phyloP scores from a whole-genome alignment of 345 rosid species.

The Brassica rapa region DNA sequence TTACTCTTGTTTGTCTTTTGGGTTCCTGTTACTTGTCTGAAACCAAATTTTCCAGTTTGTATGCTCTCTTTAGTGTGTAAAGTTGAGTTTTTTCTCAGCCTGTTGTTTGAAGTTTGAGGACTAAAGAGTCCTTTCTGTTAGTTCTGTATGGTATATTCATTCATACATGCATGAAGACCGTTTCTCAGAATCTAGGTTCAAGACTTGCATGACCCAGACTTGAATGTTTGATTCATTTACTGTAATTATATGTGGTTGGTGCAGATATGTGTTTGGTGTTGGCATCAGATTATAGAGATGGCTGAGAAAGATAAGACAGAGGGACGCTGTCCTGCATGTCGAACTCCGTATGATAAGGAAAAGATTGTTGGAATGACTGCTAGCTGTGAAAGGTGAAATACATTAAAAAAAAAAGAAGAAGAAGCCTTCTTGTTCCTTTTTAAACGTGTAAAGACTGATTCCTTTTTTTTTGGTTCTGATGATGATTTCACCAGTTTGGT shows the following conservation, averaged over 20 bases:
- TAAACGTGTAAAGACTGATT: neutral
- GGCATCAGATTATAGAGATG: conserved; percentile 97
- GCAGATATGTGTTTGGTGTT: conserved; percentile 97
- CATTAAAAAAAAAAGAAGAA: neutral
- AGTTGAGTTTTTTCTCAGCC: too few species aligned
- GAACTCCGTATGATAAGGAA: conserved; percentile 84
- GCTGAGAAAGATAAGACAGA: conserved; percentile 90
- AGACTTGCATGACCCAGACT: neutral
- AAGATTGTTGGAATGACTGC: conserved; percentile 83
- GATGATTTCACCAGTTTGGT: conserved; percentile 48
- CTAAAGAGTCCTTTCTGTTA: too few species aligned
- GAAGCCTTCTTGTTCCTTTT: neutral
- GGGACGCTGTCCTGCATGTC: conserved; percentile 96
- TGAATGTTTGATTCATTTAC: neutral
- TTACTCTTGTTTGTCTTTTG: neutral
- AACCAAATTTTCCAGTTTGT: neutral
- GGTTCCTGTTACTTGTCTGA: neutral
- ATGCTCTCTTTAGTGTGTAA: neutral
- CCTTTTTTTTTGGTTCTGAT: neutral
- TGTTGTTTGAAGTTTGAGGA: too few species aligned
- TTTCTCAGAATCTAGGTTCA: neutral
- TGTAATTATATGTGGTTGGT: conserved; percentile 5
- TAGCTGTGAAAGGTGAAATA: conserved; percentile 70
- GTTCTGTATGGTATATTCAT: neutral
- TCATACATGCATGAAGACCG: neutral